Base-by-base conservation (phyloP, 2,329 filamentous ascomycete genomes). In the Akanthomyces dipterigenus region DNA sequence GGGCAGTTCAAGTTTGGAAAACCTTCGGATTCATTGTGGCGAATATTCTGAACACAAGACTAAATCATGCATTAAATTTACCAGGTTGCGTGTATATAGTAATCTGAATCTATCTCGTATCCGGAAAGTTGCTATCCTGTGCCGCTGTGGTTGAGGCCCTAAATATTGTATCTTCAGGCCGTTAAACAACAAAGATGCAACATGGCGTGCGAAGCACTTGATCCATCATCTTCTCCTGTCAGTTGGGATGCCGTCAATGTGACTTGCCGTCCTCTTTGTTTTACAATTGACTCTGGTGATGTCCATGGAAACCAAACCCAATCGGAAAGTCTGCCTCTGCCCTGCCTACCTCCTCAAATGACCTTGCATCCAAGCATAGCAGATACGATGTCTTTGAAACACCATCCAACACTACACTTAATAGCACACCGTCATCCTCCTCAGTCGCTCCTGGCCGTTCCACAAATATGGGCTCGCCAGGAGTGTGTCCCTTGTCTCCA, bases 391-490 rank as follows among this genome's bases (percentile, higher is more conserved):
- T 82, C 64, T 78, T 77, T 6, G 72, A 74, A n/a, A 72, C 68
- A 0, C 87, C 86, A 68, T 91, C 84, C 2, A 90, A 76, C 4
- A 90, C 82, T 1, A 90, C 80, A 51, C 77, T 83, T 61, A 89
- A 68, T 22, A 89, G 61, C 1, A 85, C 80, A 0, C 86, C 86
- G 60, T 86, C 84, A 65, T 90, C 88, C 68, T 89, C 87, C 0
- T 75, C 78, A 4, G 64, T 66, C 0, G 76, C 71, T 6, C 68
- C 73, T 4, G 76, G 75, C 8, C 73, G 68, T 1, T 80, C 75
- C 1, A 91, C 77, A 64, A 90, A 91, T 36, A 91, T 84, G 0
- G 87, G 78, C 71, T 91, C 88, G 1, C 88, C 84, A 0, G 88
- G 88, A 0, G 85, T 87, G 66, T 90, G 86, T 0, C 81, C 85